Conservation (phyloP, 2,329 filamentous ascomycete species). For the Sarocladium kiliense region DNA sequence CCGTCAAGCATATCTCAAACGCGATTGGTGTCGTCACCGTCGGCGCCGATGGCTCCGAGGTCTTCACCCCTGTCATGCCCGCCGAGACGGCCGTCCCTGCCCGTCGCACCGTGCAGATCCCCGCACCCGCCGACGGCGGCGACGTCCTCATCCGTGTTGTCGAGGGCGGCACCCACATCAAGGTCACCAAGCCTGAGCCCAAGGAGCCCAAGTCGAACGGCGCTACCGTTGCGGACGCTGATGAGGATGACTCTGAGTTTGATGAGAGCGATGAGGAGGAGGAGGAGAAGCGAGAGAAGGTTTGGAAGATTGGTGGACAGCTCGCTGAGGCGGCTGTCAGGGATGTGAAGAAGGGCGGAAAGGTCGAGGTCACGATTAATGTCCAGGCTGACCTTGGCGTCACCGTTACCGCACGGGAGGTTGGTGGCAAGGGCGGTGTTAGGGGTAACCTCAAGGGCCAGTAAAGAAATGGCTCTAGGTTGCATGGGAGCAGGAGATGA, state of each 20-base stretch:
- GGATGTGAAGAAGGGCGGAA: constrained; percentile 79
- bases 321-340: constrained; percentile 83
- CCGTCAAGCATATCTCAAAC: constrained; percentile 82
- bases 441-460: constrained; percentile 47
- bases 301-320: constrained; percentile 81
- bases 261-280: constrained; percentile 70
- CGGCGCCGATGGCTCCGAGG: constrained; percentile 52
- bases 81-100: constrained; percentile 88
- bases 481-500: too few relatives aligned
- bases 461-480: background rate
- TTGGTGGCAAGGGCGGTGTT: constrained; percentile 81
- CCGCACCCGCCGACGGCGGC: constrained; percentile 72
- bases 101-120: constrained; percentile 75
- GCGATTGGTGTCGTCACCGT: constrained; percentile 80
- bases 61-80: constrained; percentile 76
- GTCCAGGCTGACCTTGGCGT: constrained; percentile 75
- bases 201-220: constrained; percentile 67
- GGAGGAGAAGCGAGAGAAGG: constrained; percentile 82
- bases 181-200: constrained; percentile 81
- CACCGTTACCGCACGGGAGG: constrained; percentile 76
- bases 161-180: constrained; percentile 87
- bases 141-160: constrained; percentile 84
- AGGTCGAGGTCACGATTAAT: constrained; percentile 92
- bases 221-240: constrained; percentile 52
- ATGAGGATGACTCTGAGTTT: constrained; percentile 58